Evolutionary conservation across 2,329 filamentous ascomycete genomes (phyloP).

Genomic region (Fusarium annulatum): DNA sequence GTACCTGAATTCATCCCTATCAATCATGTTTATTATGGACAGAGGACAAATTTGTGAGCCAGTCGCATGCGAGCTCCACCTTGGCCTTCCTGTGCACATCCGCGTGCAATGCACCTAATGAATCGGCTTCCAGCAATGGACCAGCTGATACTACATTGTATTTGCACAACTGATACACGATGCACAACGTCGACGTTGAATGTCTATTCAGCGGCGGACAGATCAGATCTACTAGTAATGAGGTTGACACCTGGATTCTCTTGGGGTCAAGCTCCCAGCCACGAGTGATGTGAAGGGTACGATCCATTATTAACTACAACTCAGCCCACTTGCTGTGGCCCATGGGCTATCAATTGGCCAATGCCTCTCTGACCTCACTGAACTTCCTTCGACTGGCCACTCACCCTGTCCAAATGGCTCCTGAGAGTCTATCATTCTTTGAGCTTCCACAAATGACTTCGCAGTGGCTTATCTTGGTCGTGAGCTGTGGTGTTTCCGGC

Average conservation of each 20-base stretch:
- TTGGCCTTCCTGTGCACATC: constrained; percentile 11
- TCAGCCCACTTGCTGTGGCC: constrained; percentile 37
- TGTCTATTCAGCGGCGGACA: constrained; percentile 7
- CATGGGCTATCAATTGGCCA: constrained; percentile 36
- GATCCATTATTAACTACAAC: constrained; percentile 31
- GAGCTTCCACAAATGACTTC: constrained; percentile 20
- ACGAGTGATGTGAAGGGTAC: constrained; percentile 21
- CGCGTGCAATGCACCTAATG: constrained; percentile 13
- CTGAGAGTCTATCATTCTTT: constrained; percentile 13
- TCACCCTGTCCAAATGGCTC: constrained; percentile 5
- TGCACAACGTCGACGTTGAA: constrained; percentile 10
- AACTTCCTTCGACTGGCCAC: constrained; percentile 20
- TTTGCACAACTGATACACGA: constrained; percentile 26
- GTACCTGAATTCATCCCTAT: constrained; percentile 20
- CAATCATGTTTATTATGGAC: neutral
- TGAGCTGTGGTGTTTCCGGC: constrained; percentile 5
- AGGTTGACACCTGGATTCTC: constrained; percentile 34
- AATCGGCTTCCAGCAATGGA: neutral
- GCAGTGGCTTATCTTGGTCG: constrained; percentile 2
- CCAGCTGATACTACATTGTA: constrained; percentile 1
- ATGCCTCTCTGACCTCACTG: constrained; percentile 29
- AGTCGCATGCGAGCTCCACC: constrained; percentile 9
- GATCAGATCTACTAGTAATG: constrained; percentile 22
- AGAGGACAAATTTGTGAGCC: neutral
- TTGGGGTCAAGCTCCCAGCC: constrained; percentile 36